A percentile compares a stretch with the other conserved stretches of the same genome.
phyloP scores from a whole-genome alignment of 768 basidiomycete species.

The button mushroom (Agaricus bisporus) region DNA sequence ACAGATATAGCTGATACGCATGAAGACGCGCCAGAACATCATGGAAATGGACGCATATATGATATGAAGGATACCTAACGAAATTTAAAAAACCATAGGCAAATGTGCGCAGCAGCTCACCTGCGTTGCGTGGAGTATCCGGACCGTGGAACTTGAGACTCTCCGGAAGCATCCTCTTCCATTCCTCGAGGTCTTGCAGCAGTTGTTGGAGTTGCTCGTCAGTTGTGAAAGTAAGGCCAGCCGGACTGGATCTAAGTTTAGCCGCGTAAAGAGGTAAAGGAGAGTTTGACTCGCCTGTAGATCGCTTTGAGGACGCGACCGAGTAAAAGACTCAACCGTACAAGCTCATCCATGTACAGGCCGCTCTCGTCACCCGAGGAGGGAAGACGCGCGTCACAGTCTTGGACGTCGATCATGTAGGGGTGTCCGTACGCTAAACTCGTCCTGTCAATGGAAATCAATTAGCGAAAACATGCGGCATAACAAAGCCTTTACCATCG shows the following conservation, averaged over 20 bases:
- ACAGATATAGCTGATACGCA: slow-evolving; percentile 92
- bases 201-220: slow-evolving; percentile 71
- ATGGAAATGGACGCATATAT: slow-evolving; percentile 87
- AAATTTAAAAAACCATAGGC: neutral
- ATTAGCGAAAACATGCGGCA: slow-evolving; percentile 4
- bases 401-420: slow-evolving; percentile 92
- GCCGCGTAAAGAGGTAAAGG: neutral
- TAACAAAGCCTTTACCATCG: slow-evolving; percentile 56
- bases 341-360: slow-evolving; percentile 85
- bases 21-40: slow-evolving; percentile 98
- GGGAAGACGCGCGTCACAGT: slow-evolving; percentile 92
- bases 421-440: slow-evolving; percentile 90
- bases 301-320: slow-evolving; percentile 91
- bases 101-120: slow-evolving; percentile 33
- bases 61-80: slow-evolving; percentile 77
- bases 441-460: slow-evolving; percentile 42
- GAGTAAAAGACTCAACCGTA: slow-evolving; percentile 85
- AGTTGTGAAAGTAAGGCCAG: slow-evolving; percentile 79
- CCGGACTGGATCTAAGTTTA: slow-evolving; percentile 47
- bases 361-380: slow-evolving; percentile 78
- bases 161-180: slow-evolving; percentile 76
- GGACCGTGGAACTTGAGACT: slow-evolving; percentile 72
- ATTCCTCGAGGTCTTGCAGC: slow-evolving; percentile 61
- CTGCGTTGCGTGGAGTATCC: slow-evolving; percentile 58
- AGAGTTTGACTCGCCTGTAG: slow-evolving; percentile 56